Evolutionary conservation across 192 early-diverging fungal genomes (phyloP), one percentile per base, ranked within the genome.

Genomic region (Linnemannia exigua): DNA sequence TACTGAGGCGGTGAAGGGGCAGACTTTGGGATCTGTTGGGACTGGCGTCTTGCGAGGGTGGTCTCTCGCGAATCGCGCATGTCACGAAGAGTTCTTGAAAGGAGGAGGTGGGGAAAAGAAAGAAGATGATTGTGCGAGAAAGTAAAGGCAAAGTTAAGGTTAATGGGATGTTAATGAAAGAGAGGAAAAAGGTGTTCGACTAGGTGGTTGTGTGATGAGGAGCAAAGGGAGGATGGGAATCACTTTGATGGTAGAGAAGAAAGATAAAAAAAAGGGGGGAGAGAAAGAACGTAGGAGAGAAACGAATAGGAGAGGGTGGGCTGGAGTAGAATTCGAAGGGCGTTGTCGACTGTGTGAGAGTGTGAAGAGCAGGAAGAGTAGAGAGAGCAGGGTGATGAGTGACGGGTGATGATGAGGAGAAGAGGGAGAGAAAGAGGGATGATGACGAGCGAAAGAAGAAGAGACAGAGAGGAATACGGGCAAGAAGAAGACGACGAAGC

Each of bases 21-120:
- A 63, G 78, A 31, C 47, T 87, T 80, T 75, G 70, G 68, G 28
- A 61, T 67, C 20, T 76, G 79, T 52, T 72, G 73, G 50, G 85
- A 77, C n/a, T 75, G 63, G 38, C 85, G 74, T 9, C 79, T 50
- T 66, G 85, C 85, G 25, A 81, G 75, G 17, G 73, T 67, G 33
- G 79, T 78, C 36, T 85, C 83, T 68, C 83, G 41, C 36, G 58
- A 52, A 36, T 77, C 79, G 47, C 79, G 79, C 76, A 79, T 79
- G 35, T 38, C 70, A 9, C 46, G 35, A 50, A 75, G 16, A 54
- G 12, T 33, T 3, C 1, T 63, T 31, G 22, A 50, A 22, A n/a
- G n/a, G 12, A 20, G 36, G 52, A 51, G 19, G 63, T 44, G 66
- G n/a, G n/a, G 19, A 17, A 54, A 58, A 46, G n/a, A 67, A 47